Evolutionary conservation across 2,329 filamentous ascomycete species (phyloP).

Genomic region (Alternaria arbusti): DNA sequence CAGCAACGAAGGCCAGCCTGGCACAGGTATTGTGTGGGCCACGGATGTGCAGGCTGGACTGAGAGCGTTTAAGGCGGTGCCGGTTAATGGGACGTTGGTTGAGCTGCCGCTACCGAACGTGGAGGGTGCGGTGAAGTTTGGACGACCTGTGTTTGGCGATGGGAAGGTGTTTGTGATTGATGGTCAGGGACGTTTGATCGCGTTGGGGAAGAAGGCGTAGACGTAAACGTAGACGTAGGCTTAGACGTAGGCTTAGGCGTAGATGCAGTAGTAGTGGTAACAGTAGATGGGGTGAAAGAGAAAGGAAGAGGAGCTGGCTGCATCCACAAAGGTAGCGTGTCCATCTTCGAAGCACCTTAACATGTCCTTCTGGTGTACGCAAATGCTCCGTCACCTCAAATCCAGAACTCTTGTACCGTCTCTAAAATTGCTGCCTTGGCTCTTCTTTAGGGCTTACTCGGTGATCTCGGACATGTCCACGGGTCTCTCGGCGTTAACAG

Average conservation of each 20-base stretch:
- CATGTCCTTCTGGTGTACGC: neutral
- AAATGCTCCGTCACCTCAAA: neutral
- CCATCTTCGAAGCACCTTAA: neutral
- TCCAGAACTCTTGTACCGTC: neutral
- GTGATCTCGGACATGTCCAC: neutral
- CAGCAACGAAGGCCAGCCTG: constrained; percentile 45
- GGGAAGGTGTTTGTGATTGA: constrained; percentile 33
- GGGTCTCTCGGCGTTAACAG: neutral
- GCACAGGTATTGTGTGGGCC: constrained; percentile 45
- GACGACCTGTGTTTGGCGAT: constrained; percentile 51
- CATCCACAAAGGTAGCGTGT: constrained; percentile 9
- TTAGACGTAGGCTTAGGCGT: neutral
- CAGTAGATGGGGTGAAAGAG: neutral
- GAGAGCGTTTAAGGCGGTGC: constrained; percentile 51
- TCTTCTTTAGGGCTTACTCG: neutral
- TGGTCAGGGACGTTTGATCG: constrained; percentile 17
- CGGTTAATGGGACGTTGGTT: constrained; percentile 45
- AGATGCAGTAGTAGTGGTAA: neutral
- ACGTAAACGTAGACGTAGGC: neutral
- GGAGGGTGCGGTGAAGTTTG: constrained; percentile 50
- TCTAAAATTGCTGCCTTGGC: neutral
- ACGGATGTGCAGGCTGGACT: constrained; percentile 50
- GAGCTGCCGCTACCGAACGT: constrained; percentile 47
- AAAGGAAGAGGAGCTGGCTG: neutral
- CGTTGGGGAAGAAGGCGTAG: neutral